Conservation (phyloP, 1,284 basidiomycete species). For the Rhodotorula sp. region DNA sequence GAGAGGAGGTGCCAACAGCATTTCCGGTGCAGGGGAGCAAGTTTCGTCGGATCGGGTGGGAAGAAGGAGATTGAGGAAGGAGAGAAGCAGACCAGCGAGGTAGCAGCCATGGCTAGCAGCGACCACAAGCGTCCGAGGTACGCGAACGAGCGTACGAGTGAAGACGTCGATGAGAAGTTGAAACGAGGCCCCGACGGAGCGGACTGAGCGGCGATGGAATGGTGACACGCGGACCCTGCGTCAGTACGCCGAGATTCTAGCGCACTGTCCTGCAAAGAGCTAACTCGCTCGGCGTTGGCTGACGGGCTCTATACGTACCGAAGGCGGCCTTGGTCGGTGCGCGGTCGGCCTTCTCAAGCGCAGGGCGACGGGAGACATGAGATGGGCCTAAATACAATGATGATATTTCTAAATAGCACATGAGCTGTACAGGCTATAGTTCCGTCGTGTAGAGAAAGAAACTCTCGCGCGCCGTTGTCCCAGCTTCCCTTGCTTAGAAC, state of each 20-base stretch:
- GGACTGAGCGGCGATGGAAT: not conserved
- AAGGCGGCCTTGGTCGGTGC: not conserved
- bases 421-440: not conserved
- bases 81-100: not conserved
- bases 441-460: no score
- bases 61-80: not conserved
- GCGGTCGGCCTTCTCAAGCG: not conserved
- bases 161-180: not conserved
- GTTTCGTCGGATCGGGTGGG: not conserved
- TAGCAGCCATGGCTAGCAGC: not conserved
- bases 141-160: not conserved
- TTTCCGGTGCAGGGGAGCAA: not conserved
- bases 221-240: not conserved
- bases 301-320: not conserved
- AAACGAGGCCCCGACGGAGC: not conserved
- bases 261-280: not conserved
- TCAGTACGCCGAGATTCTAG: not conserved
- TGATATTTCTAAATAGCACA: slow-evolving; percentile 1
- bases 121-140: not conserved
- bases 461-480: no score
- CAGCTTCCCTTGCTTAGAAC: slow-evolving; percentile 10
- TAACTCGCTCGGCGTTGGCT: not conserved
- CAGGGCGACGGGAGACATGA: not conserved
- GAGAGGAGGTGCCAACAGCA: not conserved
- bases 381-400: not conserved